These are phyloP conservation scores for Acer negundo DNA, from an alignment of 345 rosid species.

Conservation along the genomic window DNA sequence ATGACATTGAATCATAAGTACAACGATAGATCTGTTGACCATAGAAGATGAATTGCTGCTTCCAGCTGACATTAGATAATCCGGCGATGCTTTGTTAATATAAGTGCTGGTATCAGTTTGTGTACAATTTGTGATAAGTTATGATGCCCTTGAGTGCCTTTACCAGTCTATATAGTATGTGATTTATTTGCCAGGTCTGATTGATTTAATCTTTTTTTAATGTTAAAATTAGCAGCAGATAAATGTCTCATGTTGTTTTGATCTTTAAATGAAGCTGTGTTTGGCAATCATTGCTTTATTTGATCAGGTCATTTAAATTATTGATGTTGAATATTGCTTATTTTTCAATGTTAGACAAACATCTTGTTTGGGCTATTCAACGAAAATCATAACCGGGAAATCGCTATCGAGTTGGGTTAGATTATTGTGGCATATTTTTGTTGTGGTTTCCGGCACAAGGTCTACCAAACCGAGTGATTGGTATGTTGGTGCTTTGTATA, in stretches of 20 bases:
- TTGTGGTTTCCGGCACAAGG: neutral
- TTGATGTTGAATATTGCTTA: neutral
- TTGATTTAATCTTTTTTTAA: neutral
- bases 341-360: too few relatives aligned
- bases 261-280: neutral
- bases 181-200: constrained; percentile 19
- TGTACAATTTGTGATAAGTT: constrained; percentile 31
- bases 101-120: constrained; percentile 25
- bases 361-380: neutral
- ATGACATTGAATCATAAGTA: constrained; percentile 19
- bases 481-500: neutral
- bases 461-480: neutral
- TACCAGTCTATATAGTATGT: constrained; percentile 15
- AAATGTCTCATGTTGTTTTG: neutral
- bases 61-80: constrained; percentile 32
- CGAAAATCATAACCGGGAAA: neutral
- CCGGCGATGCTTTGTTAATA: constrained; percentile 26
- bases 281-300: neutral
- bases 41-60: constrained; percentile 24
- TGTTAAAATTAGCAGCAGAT: neutral
- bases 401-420: neutral
- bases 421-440: neutral
- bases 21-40: constrained; percentile 13
- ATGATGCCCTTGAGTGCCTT: constrained; percentile 12
- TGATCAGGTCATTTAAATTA: neutral